Evolutionary conservation across 2,329 filamentous ascomycete genomes (phyloP), one percentile per base, ranked within the genome.

Genomic region (Periconia digitata): DNA sequence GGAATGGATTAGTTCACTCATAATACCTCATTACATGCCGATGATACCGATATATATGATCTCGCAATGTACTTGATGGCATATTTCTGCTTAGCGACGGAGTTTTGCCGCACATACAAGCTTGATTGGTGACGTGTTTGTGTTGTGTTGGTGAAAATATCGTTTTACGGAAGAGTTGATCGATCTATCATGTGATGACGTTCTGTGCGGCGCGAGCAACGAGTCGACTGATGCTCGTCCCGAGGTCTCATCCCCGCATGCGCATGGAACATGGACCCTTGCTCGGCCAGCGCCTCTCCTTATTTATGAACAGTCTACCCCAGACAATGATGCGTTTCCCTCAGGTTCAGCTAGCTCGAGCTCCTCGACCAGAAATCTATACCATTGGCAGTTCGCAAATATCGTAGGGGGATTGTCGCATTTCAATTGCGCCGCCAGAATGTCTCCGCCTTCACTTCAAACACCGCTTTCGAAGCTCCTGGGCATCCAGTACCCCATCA

Each of bases 401-500:
- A 20, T 39, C 22, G n/a, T n/a, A n/a, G n/a, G n/a, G n/a, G n/a
- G n/a, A n/a, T n/a, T 35, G 8, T 16, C 18, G 23, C 4, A 8
- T 29, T 10, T 8, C 34, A 18, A 29, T 7, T 22, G 17, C 8
- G 16, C 20, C 15, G 20, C 32, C 59, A 64, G 40, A 52, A 72
- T 70, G 65, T 55, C 67, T 40, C 54, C 62, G 7, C 63, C 64
- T 7, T 57, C 63, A 13, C 60, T 72, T 43, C 62, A 70, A 46
- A 72, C 70, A 46, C 67, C 69, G 49, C 68, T 72, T 20, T 69
- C 66, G 42, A 62, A 67, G 60, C 85, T 96, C 43, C 82, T 96
- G 44, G 83, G 84, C 20, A 96, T 96, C 73, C 78, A 86, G 58
- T 91, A 96, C 74, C 92, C 92, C 35, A 86, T 97, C 71, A 77